Evolutionary conservation across 2,329 filamentous ascomycete genomes (phyloP).

Genomic region (Colletotrichum sp.): DNA sequence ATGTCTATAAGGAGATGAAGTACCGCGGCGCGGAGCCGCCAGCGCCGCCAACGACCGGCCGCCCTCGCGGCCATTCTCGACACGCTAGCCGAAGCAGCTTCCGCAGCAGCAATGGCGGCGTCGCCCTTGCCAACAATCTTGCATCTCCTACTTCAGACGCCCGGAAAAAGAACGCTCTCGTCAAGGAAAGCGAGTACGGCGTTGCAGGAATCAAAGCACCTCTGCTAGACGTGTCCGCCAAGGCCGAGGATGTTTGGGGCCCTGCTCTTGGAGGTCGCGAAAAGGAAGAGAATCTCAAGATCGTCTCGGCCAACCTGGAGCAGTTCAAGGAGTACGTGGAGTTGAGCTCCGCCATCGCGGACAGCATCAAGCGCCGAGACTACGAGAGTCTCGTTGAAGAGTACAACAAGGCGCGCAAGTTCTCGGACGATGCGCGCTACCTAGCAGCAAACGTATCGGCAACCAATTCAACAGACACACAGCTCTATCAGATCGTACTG

Average conservation of each 20-base stretch:
- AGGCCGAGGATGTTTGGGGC: conserved; percentile 97
- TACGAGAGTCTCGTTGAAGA: conserved; percentile 88
- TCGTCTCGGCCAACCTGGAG: conserved; percentile 76
- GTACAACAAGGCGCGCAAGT: conserved; percentile 81
- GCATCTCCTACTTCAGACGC: conserved; percentile 52
- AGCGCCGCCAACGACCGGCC: conserved; percentile 33
- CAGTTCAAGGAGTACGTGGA: conserved; percentile 84
- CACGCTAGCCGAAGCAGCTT: conserved; percentile 72
- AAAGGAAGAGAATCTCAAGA: conserved; percentile 86
- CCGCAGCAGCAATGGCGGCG: conserved; percentile 53
- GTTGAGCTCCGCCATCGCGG: conserved; percentile 76
- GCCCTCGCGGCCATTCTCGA: conserved; percentile 63
- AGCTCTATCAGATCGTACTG: conserved; percentile 86
- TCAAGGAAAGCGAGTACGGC: conserved; percentile 92
- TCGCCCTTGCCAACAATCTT: conserved; percentile 38
- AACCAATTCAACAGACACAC: conserved; percentile 71
- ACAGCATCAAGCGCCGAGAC: conserved; percentile 89
- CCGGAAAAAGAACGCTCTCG: conserved; percentile 84
- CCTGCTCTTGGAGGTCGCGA: conserved; percentile 90
- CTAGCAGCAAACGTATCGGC: conserved; percentile 64
- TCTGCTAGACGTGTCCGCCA: conserved; percentile 86
- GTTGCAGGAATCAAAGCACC: conserved; percentile 87
- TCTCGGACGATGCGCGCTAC: conserved; percentile 75
- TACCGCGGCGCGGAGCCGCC: conserved; percentile 65
- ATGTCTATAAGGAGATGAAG: conserved; percentile 98